Percentiles rank a stretch among this genome's conserved stretches.
Evolutionary conservation across 331 rosid species (phyloP).

Genomic region (Malus hybrid): DNA sequence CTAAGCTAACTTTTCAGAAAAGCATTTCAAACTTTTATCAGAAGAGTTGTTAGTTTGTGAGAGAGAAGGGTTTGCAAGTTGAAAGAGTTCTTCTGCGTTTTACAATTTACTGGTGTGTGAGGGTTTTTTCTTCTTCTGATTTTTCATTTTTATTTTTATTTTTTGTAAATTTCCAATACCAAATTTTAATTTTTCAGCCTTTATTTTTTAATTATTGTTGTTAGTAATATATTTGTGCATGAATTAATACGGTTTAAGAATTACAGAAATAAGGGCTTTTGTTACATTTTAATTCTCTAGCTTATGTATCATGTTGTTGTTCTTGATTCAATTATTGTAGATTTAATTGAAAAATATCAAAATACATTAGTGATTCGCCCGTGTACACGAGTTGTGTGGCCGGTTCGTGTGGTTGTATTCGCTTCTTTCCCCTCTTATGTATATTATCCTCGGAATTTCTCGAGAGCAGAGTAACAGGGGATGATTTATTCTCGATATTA

Average conservation of each 20-base stretch:
- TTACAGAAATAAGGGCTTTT: neutral
- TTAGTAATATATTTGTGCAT: neutral
- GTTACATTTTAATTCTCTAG: neutral
- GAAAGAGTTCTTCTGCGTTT: neutral
- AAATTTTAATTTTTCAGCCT: neutral
- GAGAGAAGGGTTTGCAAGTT: neutral
- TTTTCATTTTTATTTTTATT: neutral
- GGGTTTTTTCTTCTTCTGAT: neutral
- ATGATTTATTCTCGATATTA: too few relatives aligned
- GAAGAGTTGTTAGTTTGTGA: constrained; percentile 3
- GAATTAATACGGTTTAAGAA: neutral
- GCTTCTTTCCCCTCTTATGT: too few relatives aligned
- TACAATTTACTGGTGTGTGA: constrained; percentile 8
- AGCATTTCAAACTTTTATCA: neutral
- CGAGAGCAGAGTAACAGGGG: too few relatives aligned
- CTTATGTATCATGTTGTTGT: neutral
- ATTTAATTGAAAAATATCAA: neutral
- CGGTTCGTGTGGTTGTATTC: too few relatives aligned
- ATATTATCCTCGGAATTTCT: too few relatives aligned
- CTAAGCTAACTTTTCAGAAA: neutral
- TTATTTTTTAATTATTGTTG: neutral
- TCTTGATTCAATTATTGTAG: neutral
- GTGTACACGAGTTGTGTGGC: too few relatives aligned
- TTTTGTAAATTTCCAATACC: constrained; percentile 10
- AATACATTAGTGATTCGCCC: neutral